Evolutionary conservation across 768 basidiomycete species (phyloP).

Genomic region (Lyophyllum shimeji): DNA sequence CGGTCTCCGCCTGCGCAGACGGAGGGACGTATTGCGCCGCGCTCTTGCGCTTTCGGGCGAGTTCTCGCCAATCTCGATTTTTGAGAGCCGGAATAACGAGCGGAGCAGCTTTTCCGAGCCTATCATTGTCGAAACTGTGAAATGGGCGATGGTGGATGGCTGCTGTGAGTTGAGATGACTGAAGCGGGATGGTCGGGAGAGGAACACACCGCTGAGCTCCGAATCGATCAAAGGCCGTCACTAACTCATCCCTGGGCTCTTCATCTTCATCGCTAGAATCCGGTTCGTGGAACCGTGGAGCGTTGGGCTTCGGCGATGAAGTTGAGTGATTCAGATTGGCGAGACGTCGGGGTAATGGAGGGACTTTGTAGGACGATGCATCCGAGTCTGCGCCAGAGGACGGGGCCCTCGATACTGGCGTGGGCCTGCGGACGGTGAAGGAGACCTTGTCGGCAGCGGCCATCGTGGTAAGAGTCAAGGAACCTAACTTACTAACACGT

Average conservation of each 20-base stretch:
- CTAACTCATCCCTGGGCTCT: slow-evolving; percentile 62
- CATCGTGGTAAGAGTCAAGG: slow-evolving; percentile 18
- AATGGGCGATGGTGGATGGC: slow-evolving; percentile 28
- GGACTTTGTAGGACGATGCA: slow-evolving; percentile 50
- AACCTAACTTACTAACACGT: slow-evolving; percentile 8
- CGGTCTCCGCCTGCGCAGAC: slow-evolving; percentile 51
- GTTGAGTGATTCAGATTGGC: slow-evolving; percentile 35
- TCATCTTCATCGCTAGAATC: slow-evolving; percentile 68
- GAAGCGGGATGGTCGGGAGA: slow-evolving; percentile 21
- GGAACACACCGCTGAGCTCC: slow-evolving; percentile 84
- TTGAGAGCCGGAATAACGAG: slow-evolving; percentile 85
- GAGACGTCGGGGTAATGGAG: slow-evolving; percentile 61
- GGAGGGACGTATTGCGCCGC: slow-evolving; percentile 64
- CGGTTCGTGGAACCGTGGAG: slow-evolving; percentile 22
- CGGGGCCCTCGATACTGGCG: slow-evolving; percentile 58
- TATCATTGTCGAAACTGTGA: slow-evolving; percentile 45
- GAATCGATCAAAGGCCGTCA: slow-evolving; percentile 70
- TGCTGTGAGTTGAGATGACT: slow-evolving; percentile 77
- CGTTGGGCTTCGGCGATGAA: slow-evolving; percentile 42
- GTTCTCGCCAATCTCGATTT: slow-evolving; percentile 89
- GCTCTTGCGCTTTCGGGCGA: slow-evolving; percentile 64
- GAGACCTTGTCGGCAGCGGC: slow-evolving; percentile 52
- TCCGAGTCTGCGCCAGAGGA: slow-evolving; percentile 70
- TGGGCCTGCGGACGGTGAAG: slow-evolving; percentile 83
- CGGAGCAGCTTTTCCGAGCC: slow-evolving; percentile 51